Base-by-base conservation (phyloP, 768 basidiomycete genomes). In the Kwoniella dejecticola region DNA sequence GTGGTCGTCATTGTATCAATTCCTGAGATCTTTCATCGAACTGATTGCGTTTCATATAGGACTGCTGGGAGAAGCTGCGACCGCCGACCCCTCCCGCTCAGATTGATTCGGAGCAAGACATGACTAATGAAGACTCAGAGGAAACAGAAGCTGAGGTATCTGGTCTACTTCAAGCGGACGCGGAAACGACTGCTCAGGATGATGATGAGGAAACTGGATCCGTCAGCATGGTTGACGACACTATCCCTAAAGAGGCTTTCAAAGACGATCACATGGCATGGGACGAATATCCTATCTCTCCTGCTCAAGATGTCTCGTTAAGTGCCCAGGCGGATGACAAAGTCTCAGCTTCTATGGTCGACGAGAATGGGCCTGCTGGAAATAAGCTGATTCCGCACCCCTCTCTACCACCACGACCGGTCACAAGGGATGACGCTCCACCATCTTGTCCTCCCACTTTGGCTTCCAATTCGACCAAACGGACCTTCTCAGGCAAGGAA, bases 31-130 rank as follows among this genome's bases (percentile, higher is more conserved):
- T 13, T 21, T 3, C 10, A 54, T 4, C 2, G 1, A 13, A 24
- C 12, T 15, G 31, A 41, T 41, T 57, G 45, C 10, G 40, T 24
- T 8, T 23, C 24, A 27, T 44, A n/a, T 17, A 63, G 62, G 21
- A 46, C 13, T 57, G 62, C 48, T 63, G 62, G 62, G 52, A 57
- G 21, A 23, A 30, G 29, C 24, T 63, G 11, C 54, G 44, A 19
- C 54, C 42, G 21, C 29, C 54, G 15, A 54, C 44, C 13, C 38
- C 38, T 3, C 27, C 31, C 6, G 19, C 11, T 6, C 41, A 42
- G 41, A 13, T 42, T 45, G 44, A 47, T n/a, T 1, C 33, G 11
- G 44, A 48, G 30, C 15, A 10, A 12, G 30, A 45, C 23, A 49
- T 29, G 52, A 19, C 7, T n/a, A 45, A 38, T 15, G 24, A 47